A percentile compares a stretch with the other conserved stretches of the same genome.
phyloP scores from a whole-genome alignment of 495 filamentous ascomycete species.

The Tuber brumale region DNA sequence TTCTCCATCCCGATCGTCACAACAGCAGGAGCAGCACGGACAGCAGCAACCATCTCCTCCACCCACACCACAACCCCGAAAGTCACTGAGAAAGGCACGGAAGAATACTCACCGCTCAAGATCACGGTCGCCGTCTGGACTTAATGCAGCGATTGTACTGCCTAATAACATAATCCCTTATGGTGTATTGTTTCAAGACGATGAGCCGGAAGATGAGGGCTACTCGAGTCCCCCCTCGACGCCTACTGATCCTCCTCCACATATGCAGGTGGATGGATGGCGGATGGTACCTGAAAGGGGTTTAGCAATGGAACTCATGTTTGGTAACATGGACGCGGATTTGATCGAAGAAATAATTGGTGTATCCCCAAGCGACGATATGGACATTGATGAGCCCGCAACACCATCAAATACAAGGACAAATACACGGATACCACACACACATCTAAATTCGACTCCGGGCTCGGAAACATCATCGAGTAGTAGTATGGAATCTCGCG shows the following conservation, averaged over 20 bases:
- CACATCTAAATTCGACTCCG: neutral
- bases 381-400: slow-evolving; percentile 14
- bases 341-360: slow-evolving; percentile 35
- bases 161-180: slow-evolving; percentile 29
- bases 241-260: slow-evolving; percentile 19
- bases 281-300: slow-evolving; percentile 22
- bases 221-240: slow-evolving; percentile 33
- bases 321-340: slow-evolving; percentile 36
- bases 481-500: slow-evolving; percentile 1
- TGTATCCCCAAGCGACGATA: slow-evolving; percentile 29
- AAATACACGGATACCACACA: slow-evolving; percentile 14
- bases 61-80: slow-evolving; percentile 22
- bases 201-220: slow-evolving; percentile 36
- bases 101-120: slow-evolving; percentile 21
- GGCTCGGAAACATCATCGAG: slow-evolving; percentile 3
- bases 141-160: slow-evolving; percentile 27
- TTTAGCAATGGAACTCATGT: slow-evolving; percentile 37
- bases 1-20: slow-evolving; percentile 23
- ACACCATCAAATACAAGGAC: slow-evolving; percentile 8
- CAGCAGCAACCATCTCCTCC: slow-evolving; percentile 13
- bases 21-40: slow-evolving; percentile 8
- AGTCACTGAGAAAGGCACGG: slow-evolving; percentile 20
- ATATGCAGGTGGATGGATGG: slow-evolving; percentile 15
- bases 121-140: slow-evolving; percentile 19
- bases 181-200: slow-evolving; percentile 31